Evolutionary conservation across 2,329 filamentous ascomycete species (phyloP), one percentile per base, ranked within the genome.

Genomic region (Alternaria panax): DNA sequence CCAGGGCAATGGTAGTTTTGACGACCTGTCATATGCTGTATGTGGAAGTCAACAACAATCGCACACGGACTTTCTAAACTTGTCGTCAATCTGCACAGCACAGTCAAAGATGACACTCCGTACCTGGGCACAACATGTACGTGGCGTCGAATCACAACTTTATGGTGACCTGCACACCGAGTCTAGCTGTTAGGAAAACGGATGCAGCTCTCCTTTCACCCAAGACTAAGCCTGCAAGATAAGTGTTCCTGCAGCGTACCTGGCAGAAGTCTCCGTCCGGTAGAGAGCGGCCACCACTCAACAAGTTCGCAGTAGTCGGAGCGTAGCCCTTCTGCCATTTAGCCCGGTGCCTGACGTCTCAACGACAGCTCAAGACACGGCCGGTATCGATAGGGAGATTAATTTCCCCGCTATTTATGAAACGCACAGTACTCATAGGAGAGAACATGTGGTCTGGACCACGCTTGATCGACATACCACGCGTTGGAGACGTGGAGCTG

Each of bases 381-480:
- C 27, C 27, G 20, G 51, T 54, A 46, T 54, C 41, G 51, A 54
- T 54, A 54, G 24, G 3, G 41, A 46, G n/a, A 41, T 48, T 34
- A n/a, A 18, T 16, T 14, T 36, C 46, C 27, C 52, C 46, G 51
- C 52, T 42, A 14, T 59, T 59, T 38, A 24, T 59, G 38, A 59
- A 34, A 51, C 30, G 38, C 30, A 36, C 22, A 25, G 34, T 45
- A 34, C 24, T 34, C n/a, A 16, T 34, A 24, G 36, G 30, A 54
- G 34, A 24, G 45, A 9, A 25, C 38, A 36, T 40, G 38, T 45
- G 53, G 53, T 32, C 43, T 55, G 45, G 51, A 59, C 45, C 45
- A 50, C 43, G 25, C 32, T 48, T 40, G 32, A 56, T 51, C 46
- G 40, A 27, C 32, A 50, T 43, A 20, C 16, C 42, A 24, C 42